phyloP scores from a whole-genome alignment of 768 basidiomycete species.

The Psilocybe tampanensis region DNA sequence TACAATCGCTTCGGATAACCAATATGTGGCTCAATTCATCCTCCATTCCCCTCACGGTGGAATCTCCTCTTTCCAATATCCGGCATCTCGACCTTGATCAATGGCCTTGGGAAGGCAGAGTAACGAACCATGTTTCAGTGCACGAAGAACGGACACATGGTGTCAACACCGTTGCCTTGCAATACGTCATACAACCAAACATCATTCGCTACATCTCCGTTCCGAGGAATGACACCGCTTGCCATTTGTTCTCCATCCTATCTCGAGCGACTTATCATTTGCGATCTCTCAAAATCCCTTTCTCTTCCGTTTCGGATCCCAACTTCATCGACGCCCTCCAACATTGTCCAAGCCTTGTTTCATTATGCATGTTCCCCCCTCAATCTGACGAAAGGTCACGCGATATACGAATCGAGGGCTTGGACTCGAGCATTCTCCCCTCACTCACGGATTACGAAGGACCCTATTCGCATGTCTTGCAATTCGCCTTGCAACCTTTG shows the following conservation, averaged over 20 bases:
- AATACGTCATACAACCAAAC: conserved; percentile 29
- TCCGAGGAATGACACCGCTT: conserved; percentile 33
- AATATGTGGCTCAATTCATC: conserved; percentile 37
- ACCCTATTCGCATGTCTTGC: conserved; percentile 26
- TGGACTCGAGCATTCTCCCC: conserved; percentile 23
- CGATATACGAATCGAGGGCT: conserved; percentile 16
- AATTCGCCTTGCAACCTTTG: conserved; percentile 25
- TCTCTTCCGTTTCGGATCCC: conserved; percentile 26
- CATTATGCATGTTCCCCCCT: conserved; percentile 34
- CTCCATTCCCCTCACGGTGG: conserved; percentile 16
- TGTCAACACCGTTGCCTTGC: conserved; percentile 27
- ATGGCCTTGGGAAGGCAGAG: conserved; percentile 38
- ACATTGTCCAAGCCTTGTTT: conserved; percentile 30
- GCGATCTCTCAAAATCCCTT: conserved; percentile 22
- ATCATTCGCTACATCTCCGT: conserved; percentile 32
- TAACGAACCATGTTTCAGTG: conserved; percentile 34
- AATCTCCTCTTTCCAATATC: conserved; percentile 17
- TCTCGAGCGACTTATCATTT: conserved; percentile 13
- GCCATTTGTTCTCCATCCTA: conserved; percentile 27
- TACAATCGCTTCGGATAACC: conserved; percentile 29
- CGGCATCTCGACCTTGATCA: conserved; percentile 35
- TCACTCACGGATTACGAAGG: conserved; percentile 30
- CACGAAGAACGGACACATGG: conserved; percentile 33
- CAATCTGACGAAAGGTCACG: conserved; percentile 20
- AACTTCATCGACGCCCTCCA: conserved; percentile 27